phyloP scores from a whole-genome alignment of 2,329 filamentous ascomycete genomes.

The Tolypocladium album region DNA sequence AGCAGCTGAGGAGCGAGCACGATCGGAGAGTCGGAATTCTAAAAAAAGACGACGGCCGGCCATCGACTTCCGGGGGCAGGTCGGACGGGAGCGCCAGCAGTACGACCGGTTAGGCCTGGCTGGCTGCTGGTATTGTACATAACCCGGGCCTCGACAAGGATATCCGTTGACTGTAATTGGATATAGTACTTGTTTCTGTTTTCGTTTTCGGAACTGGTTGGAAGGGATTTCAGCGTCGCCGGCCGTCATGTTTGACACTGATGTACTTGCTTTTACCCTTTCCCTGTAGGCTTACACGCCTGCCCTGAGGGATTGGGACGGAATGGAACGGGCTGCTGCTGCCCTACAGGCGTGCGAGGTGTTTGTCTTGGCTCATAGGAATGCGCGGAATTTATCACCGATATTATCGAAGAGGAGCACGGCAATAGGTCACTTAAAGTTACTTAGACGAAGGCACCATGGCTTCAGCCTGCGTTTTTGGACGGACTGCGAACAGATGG shows the following conservation, averaged over 20 bases:
- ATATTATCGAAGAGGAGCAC: neutral
- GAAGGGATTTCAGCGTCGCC: neutral
- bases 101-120: neutral
- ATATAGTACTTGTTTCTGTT: neutral
- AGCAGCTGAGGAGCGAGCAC: conserved; percentile 22
- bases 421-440: neutral
- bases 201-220: neutral
- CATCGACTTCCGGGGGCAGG: neutral
- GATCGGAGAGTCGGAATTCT: conserved; percentile 15
- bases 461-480: neutral
- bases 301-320: neutral
- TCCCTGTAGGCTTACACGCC: neutral
- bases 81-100: neutral
- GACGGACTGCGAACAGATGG: neutral
- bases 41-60: conserved; percentile 7
- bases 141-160: neutral
- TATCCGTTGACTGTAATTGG: neutral
- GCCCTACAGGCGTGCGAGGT: neutral
- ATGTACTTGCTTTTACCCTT: neutral
- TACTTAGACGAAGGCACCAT: neutral
- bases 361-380: neutral
- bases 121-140: neutral
- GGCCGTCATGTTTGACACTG: neutral
- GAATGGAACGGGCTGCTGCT: neutral
- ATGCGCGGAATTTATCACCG: neutral